Evolutionary conservation across 23 red algal genomes (phyloP), one percentile per base, ranked within the genome.

Genomic region (Gracilaria caudata): DNA sequence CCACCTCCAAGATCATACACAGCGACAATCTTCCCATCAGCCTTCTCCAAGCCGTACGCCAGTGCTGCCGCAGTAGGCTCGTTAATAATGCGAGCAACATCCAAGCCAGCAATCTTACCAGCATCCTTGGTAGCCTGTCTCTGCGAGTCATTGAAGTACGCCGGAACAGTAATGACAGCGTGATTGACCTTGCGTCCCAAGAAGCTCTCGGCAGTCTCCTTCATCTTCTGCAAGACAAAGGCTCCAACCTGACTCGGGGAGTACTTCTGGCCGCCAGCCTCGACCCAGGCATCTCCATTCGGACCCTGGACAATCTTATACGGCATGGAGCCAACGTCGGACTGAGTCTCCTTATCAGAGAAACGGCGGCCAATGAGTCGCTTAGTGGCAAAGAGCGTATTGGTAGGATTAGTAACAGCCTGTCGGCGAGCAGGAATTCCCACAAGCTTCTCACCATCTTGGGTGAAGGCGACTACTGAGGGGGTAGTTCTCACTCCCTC

Each of bases 1-100:
- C 97, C 97, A 35, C 97, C 97, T 36, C 97, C 97, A 64, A 99
- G 80, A 78, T 99, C 97, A 81, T 99, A 99, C 5, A 99, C 97
- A 33, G 97, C 97, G 34, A 99, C 90, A 6, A 99, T 81, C 79
- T 95, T 95, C 45, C 96, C 96, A 33, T 98, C 95, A 0, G 89
- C 93, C 66, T 96, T 93, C 65, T 99, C 97, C 68, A 99, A 47
- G 19, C 97, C 97, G 70, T 99, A 99, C 56, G 93, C 97, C 41
- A 99, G 68, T 10, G 93, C 89, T 8, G 97, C 97, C 0, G 97
- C 97, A 2, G 97, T 99, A 20, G 97, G 97, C 73, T 99, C 97
- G 60, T 99, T 99, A 58, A 99, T 99, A 35, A 99, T 99, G 26
- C 97, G 83, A 72, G 92, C 70, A 33, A 99, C 97, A 56, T 99